Base-by-base conservation (phyloP, 1,284 basidiomycete genomes). In the Melampsora abietis-canadensis region DNA sequence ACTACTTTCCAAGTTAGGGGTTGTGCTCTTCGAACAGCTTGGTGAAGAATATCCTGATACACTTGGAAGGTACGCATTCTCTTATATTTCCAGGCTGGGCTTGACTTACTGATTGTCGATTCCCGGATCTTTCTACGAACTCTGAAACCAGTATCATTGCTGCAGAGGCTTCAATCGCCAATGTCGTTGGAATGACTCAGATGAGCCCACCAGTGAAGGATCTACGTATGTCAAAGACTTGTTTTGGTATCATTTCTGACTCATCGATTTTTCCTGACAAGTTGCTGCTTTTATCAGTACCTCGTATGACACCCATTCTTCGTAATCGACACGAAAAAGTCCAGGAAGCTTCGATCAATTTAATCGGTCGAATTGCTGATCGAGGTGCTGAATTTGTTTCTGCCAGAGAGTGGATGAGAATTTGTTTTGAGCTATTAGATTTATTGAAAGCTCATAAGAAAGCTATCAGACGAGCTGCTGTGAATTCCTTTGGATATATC, bases 131-230 rank as follows among this genome's bases (percentile, higher is more conserved):
- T 62, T 66, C 0, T 47, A 44, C 27, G 34, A 34, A 12, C 60
- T 27, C 2, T 27, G 27, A 37, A 81, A 77, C 77, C 62, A 95
- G 92, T 84, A 97, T 99, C 83, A 99, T 98, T 82, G 92, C 94
- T 63, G 96, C 96, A 63, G 93, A 96, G 82, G 94, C 92, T 77
- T 94, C 95, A 63, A 98, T 99, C 80, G 96, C 96, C 78, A 98
- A 98, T 80, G 96, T 98, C 44, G 94, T 98, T 76, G 96, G 96
- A 84, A 98, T 99, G 96, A 97, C 95, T 14, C 93, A 98, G 83
- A 98, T 99, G 96, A 98, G 96, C 82, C 96, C 96, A 21, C 96
- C 94, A 0, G 94, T 98, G 64, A 98, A 98, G 83, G 96, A 98
- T 85, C 88, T 98, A 72, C 82, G 92, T 94, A 82, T 87, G 92